Conservation (phyloP, 2,329 filamentous ascomycete species). For the Penicillium sclerotigenum region DNA sequence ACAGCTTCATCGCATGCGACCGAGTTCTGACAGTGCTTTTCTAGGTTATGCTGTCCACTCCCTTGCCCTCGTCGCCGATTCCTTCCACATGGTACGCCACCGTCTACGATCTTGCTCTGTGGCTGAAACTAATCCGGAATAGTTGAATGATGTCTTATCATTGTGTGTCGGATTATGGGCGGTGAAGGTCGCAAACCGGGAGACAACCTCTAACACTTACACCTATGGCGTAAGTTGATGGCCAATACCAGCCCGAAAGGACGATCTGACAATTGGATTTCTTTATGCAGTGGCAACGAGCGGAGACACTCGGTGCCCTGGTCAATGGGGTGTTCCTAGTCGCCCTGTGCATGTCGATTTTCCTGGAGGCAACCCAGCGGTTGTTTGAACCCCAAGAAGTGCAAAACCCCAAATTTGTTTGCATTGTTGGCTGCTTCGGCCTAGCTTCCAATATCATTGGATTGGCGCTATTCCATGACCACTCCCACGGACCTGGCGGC, state of each 20-base stretch:
- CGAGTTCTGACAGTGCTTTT: conserved; percentile 14
- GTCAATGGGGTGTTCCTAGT: conserved; percentile 98
- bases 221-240: conserved; percentile 78
- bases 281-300: conserved; percentile 75
- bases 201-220: conserved; percentile 78
- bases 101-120: background rate
- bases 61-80: conserved; percentile 89
- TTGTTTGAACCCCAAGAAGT: conserved; percentile 90
- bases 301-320: conserved; percentile 91
- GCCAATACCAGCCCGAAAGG: background rate
- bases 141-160: conserved; percentile 97
- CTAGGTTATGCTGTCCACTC: conserved; percentile 79
- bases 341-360: conserved; percentile 91
- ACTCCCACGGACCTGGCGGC: conserved; percentile 67
- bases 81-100: conserved; percentile 85
- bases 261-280: conserved; percentile 9
- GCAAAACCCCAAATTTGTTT: conserved; percentile 76
- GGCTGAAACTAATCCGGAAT: background rate
- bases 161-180: conserved; percentile 92
- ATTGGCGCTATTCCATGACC: conserved; percentile 87
- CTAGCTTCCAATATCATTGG: conserved; percentile 85
- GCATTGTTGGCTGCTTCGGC: conserved; percentile 83
- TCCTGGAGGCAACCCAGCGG: conserved; percentile 89
- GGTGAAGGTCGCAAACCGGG: conserved; percentile 80
- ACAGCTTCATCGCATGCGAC: background rate